These are phyloP conservation scores for Cucurbita maxima DNA, from an alignment of 306 rosid genomes.

Conservation along the genomic window DNA sequence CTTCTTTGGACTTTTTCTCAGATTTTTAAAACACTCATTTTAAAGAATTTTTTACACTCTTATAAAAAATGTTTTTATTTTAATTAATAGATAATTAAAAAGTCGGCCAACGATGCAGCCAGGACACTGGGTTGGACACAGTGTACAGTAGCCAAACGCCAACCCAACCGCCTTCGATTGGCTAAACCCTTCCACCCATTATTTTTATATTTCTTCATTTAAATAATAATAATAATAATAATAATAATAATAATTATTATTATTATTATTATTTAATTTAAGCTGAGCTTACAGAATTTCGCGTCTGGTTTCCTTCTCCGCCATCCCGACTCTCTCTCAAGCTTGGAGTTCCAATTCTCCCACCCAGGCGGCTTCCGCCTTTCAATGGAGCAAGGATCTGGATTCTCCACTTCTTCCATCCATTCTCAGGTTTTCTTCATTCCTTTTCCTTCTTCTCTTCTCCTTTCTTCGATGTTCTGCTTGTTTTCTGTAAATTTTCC, in stretches of 20 bases:
- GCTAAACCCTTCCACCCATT: neutral
- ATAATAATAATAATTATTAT: neutral
- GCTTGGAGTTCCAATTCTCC: neutral
- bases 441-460: neutral
- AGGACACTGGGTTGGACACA: too few relatives aligned
- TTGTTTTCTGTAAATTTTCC: too few relatives aligned
- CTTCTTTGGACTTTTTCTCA: too few relatives aligned
- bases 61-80: too few relatives aligned
- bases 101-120: too few relatives aligned
- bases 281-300: neutral
- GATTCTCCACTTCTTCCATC: conserved; percentile 21
- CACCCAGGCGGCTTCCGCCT: too few relatives aligned
- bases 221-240: neutral
- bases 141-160: neutral
- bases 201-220: neutral
- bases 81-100: too few relatives aligned
- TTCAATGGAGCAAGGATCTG: conserved; percentile 46
- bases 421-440: conserved; percentile 24
- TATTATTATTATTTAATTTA: neutral
- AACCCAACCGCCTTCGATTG: neutral
- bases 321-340: neutral
- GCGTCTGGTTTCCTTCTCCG: neutral
- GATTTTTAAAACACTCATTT: too few relatives aligned
- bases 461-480: too few relatives aligned
- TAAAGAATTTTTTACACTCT: too few relatives aligned